phyloP scores from a whole-genome alignment of 345 rosid genomes.

The Moricandia arvensis region DNA sequence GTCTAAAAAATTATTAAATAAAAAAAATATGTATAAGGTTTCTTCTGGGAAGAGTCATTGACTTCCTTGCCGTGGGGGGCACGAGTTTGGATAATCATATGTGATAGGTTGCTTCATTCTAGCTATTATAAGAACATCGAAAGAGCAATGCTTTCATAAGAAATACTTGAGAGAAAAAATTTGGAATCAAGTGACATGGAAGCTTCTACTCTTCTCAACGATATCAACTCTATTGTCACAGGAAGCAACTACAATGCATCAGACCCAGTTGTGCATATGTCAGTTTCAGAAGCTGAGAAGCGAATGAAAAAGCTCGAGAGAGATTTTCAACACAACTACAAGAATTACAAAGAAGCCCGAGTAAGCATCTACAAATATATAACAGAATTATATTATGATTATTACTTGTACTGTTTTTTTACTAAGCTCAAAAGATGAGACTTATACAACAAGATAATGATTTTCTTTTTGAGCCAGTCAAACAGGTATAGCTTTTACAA shows the following conservation, averaged over 20 bases:
- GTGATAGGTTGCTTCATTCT: neutral
- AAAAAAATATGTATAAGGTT: neutral
- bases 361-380: neutral
- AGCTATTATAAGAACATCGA: neutral
- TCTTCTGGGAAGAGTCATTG: neutral
- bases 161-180: too few species aligned
- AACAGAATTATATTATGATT: neutral
- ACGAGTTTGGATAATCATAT: neutral
- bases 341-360: neutral
- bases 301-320: neutral
- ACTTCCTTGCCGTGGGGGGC: conserved; percentile 1
- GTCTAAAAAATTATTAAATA: neutral
- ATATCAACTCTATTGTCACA: neutral
- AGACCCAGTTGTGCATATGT: neutral
- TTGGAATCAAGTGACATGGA: neutral
- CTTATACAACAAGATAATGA: neutral
- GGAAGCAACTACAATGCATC: neutral
- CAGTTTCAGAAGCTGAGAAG: neutral
- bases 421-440: neutral
- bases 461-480: neutral
- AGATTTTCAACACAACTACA: neutral
- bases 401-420: neutral
- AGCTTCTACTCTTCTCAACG: neutral
- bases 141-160: neutral
- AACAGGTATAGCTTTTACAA: neutral